These are phyloP conservation scores for Pichia deserticola DNA, from an alignment of 805 yeast species.

Conservation along the genomic window DNA sequence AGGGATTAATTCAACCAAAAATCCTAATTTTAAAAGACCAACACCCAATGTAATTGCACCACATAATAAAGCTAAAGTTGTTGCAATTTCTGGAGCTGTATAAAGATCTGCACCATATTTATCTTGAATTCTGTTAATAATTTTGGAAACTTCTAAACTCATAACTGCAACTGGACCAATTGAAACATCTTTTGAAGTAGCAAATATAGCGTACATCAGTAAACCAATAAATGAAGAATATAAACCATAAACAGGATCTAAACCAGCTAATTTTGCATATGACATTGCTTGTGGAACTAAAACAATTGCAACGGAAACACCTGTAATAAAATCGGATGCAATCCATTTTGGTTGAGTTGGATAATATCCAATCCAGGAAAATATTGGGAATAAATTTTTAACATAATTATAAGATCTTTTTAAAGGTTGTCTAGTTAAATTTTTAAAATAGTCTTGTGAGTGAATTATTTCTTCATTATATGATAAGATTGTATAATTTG, in stretches of 20 bases:
- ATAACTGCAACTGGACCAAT: slow-evolving; percentile 97
- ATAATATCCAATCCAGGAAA: slow-evolving; percentile 79
- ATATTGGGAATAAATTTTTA: slow-evolving; percentile 65
- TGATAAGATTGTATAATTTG: background rate
- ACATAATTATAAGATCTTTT: slow-evolving; percentile 38
- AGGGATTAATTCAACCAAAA: slow-evolving; percentile 80
- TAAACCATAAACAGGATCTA: slow-evolving; percentile 76
- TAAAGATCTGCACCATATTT: slow-evolving; percentile 29
- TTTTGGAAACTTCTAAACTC: slow-evolving; percentile 82
- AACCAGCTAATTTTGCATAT: slow-evolving; percentile 78
- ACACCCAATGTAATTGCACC: slow-evolving; percentile 79
- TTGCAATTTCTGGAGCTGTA: slow-evolving; percentile 72
- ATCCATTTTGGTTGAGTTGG: slow-evolving; percentile 59
- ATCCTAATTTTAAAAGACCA: slow-evolving; percentile 78
- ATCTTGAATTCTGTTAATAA: slow-evolving; percentile 53
- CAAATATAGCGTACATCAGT: slow-evolving; percentile 78
- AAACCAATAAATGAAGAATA: slow-evolving; percentile 91
- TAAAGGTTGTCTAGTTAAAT: slow-evolving; percentile 32
- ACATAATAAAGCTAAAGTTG: slow-evolving; percentile 68
- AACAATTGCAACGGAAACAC: slow-evolving; percentile 89
- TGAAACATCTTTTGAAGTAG: slow-evolving; percentile 93
- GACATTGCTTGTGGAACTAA: slow-evolving; percentile 95
- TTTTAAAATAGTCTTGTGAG: slow-evolving; percentile 19
- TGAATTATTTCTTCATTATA: slow-evolving; percentile 23
- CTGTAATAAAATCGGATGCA: slow-evolving; percentile 78